A percentile compares a stretch with the other conserved stretches of the same genome.
Evolutionary conservation across 495 filamentous ascomycete species (phyloP).

Genomic region (Penicillium maclennaniae): DNA sequence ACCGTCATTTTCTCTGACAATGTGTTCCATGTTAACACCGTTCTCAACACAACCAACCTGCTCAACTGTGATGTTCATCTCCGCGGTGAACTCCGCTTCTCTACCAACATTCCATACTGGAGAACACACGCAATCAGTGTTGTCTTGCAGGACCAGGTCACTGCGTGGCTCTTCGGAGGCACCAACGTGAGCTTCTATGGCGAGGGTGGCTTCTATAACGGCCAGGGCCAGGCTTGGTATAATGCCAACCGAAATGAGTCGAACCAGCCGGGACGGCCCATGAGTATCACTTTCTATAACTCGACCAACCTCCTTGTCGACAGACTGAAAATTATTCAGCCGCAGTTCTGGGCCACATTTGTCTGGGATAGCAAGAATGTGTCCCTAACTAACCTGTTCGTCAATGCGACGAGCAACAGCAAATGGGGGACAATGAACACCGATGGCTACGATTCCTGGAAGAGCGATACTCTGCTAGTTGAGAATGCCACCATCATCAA

Average conservation of each 20-base stretch:
- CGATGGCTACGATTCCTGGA: constrained; percentile 37
- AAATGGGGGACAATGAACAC: constrained; percentile 31
- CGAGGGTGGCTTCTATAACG: constrained; percentile 41
- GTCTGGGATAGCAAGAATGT: constrained; percentile 34
- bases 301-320: constrained; percentile 31
- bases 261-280: constrained; percentile 44
- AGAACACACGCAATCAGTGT: constrained; percentile 35
- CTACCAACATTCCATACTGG: constrained; percentile 45
- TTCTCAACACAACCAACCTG: constrained; percentile 43
- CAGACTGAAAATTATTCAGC: constrained; percentile 34
- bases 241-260: constrained; percentile 22
- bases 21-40: constrained; percentile 37
- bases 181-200: constrained; percentile 36
- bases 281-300: constrained; percentile 36
- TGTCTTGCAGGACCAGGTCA: constrained; percentile 46
- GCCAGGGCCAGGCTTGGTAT: constrained; percentile 48
- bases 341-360: constrained; percentile 45
- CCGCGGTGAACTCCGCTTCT: constrained; percentile 35
- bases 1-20: constrained; percentile 35
- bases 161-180: constrained; percentile 44
- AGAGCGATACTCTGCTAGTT: constrained; percentile 27
- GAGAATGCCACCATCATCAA: constrained; percentile 32
- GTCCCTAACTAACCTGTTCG: constrained; percentile 36
- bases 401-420: constrained; percentile 34
- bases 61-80: constrained; percentile 37